Base-by-base conservation (phyloP, 164 flowering plant species). In the Chimonanthus praecox region DNA sequence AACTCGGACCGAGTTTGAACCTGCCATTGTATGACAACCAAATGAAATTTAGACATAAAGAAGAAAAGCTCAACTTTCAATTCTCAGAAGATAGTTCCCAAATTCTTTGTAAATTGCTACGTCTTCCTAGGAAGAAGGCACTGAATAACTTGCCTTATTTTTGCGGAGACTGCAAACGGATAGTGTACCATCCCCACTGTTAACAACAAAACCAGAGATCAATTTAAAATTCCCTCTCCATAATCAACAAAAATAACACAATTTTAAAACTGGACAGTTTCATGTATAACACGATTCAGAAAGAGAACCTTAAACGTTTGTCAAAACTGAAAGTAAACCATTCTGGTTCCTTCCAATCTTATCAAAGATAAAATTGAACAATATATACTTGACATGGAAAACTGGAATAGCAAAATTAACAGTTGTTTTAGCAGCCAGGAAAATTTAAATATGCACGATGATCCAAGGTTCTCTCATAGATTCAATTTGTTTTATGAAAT, bases 131-230 rank as follows among this genome's bases (percentile, higher is more conserved):
- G 72, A 61, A 47, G 15, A 67, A 33, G 45, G 44, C 2, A 68
- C 51, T 46, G 18, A 60, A 50, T 46, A 68, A 58, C 78, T 71
- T 76, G 87, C 99, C 88, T 88, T 94, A 78, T 87, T 89, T 80
- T 86, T 89, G 58, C 95, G 87, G 45, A 96, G 86, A 83, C 85
- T 90, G 85, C 91, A 94, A 72, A 94, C 97, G 43, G 99, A 94
- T 8, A 92, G 81, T 68, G 97, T 89, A 47, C 99, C 99, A 83
- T 96, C 99, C 47, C 98, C 98, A 89, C 99, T 96, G 58, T 47
- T 20, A 11, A 78, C 11, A 79, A 79, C 6, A 60, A 74, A 74
- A 63, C 48, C 48, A 73, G 7, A 68, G 4, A 74, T n/a, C 70
- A 66, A 43, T 6, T 64, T 9, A n/a, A 58, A 58, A 8, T 65